Conservation (phyloP, 768 basidiomycete species). For the Lyophyllum decastes region DNA sequence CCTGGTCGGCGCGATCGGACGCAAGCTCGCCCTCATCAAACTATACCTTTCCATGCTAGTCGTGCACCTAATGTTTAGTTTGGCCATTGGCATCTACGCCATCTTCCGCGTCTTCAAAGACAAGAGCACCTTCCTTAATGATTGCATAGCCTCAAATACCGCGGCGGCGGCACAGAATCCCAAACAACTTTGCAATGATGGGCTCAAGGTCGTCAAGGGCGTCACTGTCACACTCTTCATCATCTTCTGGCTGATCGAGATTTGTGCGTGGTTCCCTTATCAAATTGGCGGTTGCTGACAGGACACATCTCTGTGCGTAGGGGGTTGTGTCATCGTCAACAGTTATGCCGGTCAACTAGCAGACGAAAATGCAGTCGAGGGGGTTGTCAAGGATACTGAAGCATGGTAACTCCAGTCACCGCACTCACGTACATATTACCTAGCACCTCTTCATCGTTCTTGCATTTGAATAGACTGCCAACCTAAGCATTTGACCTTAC, state of each 20-base stretch:
- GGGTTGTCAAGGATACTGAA: conserved; percentile 44
- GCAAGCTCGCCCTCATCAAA: conserved; percentile 40
- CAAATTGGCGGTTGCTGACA: conserved; percentile 1
- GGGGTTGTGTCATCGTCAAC: conserved; percentile 48
- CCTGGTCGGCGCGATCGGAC: conserved; percentile 43
- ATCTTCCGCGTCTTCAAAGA: conserved; percentile 46
- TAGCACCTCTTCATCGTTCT: background rate
- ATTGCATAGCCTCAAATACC: conserved; percentile 29
- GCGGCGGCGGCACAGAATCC: conserved; percentile 9
- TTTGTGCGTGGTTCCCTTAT: conserved; percentile 36
- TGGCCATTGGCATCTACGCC: conserved; percentile 44
- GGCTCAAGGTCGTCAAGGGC: conserved; percentile 40
- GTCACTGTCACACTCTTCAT: conserved; percentile 44
- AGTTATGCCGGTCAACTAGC: conserved; percentile 45
- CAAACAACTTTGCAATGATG: conserved; percentile 38
- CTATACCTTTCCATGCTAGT: conserved; percentile 44
- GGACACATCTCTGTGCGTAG: conserved; percentile 21
- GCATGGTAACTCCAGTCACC: conserved; percentile 33
- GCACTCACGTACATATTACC: conserved; percentile 4
- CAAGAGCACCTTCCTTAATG: conserved; percentile 34
- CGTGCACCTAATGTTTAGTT: conserved; percentile 44
- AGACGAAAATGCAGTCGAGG: conserved; percentile 41
- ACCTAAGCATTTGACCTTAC: background rate
- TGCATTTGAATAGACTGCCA: background rate
- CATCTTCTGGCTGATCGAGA: conserved; percentile 47